These are phyloP conservation scores for Torulaspora gathmanii DNA, from an alignment of 805 yeast species.

Conservation along the genomic window DNA sequence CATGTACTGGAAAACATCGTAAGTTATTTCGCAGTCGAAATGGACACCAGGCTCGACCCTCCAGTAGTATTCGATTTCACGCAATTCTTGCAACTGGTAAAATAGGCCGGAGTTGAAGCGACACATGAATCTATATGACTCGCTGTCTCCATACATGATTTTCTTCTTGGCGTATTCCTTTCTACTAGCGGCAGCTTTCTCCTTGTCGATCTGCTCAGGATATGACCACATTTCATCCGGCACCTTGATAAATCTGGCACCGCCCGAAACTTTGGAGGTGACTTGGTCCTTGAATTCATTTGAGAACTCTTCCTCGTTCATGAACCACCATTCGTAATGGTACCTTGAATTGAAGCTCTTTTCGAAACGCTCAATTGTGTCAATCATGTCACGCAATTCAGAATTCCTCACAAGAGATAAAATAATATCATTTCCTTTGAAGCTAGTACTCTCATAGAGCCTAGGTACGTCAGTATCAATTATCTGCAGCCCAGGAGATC, in stretches of 20 bases:
- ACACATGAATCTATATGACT: constrained; percentile 90
- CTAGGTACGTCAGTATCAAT: not conserved
- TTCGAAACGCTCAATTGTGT: constrained; percentile 70
- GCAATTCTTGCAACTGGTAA: constrained; percentile 69
- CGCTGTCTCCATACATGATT: constrained; percentile 77
- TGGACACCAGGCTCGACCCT: constrained; percentile 90
- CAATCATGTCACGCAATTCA: constrained; percentile 68
- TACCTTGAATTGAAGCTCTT: constrained; percentile 90
- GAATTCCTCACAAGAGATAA: constrained; percentile 78
- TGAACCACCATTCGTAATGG: constrained; percentile 85
- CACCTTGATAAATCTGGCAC: constrained; percentile 67
- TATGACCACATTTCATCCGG: constrained; percentile 65
- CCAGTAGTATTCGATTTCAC: constrained; percentile 86
- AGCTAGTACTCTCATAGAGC: constrained; percentile 2
- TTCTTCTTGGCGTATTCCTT: constrained; percentile 71
- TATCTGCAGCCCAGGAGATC: not conserved
- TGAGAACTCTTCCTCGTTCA: constrained; percentile 77
- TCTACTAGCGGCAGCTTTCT: constrained; percentile 53
- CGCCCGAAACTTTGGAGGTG: constrained; percentile 48
- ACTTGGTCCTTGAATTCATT: constrained; percentile 60
- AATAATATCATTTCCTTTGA: constrained; percentile 60
- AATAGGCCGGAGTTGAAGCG: constrained; percentile 81
- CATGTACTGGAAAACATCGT: constrained; percentile 89
- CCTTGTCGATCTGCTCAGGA: constrained; percentile 34
- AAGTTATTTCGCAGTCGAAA: constrained; percentile 83